Percentiles rank a stretch among this genome's conserved stretches.
Evolutionary conservation across 2,329 filamentous ascomycete genomes (phyloP).

Genomic region (Cercospora sojina): DNA sequence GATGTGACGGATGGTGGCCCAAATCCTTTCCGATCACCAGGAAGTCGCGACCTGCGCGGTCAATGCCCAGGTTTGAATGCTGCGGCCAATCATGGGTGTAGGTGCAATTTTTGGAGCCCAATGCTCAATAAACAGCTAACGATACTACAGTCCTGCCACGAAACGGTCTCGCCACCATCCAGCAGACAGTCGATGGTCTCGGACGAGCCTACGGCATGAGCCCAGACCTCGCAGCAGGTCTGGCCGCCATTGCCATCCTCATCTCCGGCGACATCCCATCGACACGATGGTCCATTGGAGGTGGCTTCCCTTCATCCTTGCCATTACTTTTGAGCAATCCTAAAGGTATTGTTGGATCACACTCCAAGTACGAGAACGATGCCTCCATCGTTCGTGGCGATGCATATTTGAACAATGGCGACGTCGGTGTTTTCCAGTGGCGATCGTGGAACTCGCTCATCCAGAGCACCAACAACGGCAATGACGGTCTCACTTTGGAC

Average conservation of each 20-base stretch:
- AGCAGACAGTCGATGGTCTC: constrained; percentile 22
- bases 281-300: constrained; percentile 34
- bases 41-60: constrained; percentile 31
- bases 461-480: constrained; percentile 18
- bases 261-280: constrained; percentile 19
- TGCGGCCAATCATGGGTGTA: constrained; percentile 29
- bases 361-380: constrained; percentile 42
- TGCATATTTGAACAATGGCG: constrained; percentile 30
- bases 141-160: constrained; percentile 1
- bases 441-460: constrained; percentile 23
- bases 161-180: constrained; percentile 14
- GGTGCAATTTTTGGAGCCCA: constrained; percentile 1
- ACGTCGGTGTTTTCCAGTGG: constrained; percentile 27
- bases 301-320: constrained; percentile 17
- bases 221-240: constrained; percentile 24
- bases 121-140: background rate
- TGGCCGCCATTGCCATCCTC: constrained; percentile 35
- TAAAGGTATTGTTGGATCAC: constrained; percentile 33
- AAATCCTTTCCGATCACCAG: constrained; percentile 33
- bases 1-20: constrained; percentile 28
- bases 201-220: constrained; percentile 36
- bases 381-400: constrained; percentile 31
- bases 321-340: constrained; percentile 22
- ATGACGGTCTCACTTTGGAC: constrained; percentile 27
- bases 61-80: constrained; percentile 28